Conservation (phyloP, 805 yeast genomes). For the Wickerhamomyces pijperi region DNA sequence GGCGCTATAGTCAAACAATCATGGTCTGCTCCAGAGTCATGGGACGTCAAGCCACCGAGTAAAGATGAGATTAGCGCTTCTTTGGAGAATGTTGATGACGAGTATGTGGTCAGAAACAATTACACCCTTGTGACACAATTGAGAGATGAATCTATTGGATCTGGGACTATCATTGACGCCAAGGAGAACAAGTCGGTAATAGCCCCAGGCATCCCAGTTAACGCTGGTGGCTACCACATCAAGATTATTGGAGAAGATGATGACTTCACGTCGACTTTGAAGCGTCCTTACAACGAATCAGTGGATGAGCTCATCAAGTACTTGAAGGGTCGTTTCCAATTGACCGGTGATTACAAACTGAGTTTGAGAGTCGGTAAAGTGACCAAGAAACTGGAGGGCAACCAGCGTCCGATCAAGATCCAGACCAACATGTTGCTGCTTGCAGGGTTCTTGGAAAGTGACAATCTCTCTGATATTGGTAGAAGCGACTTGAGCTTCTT, state of each 20-base stretch:
- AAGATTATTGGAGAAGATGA: slow-evolving; percentile 79
- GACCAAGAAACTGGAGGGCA: slow-evolving; percentile 58
- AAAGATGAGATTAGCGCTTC: slow-evolving; percentile 5
- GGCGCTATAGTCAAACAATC: slow-evolving; percentile 7
- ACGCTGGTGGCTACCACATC: slow-evolving; percentile 37
- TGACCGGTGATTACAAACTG: slow-evolving; percentile 63
- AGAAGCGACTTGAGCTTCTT: slow-evolving; percentile 75
- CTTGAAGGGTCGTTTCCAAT: slow-evolving; percentile 66
- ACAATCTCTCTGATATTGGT: slow-evolving; percentile 67
- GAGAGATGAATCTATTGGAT: slow-evolving; percentile 17
- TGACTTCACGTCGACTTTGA: slow-evolving; percentile 69
- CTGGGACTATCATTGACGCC: too few relatives aligned
- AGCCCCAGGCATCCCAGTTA: too few relatives aligned
- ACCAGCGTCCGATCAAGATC: slow-evolving; percentile 67
- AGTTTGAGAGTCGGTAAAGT: slow-evolving; percentile 68
- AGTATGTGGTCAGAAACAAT: slow-evolving; percentile 23
- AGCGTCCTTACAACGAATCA: slow-evolving; percentile 69
- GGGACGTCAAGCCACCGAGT: slow-evolving; percentile 39
- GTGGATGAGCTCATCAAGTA: slow-evolving; percentile 62
- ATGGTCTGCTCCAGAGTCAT: slow-evolving; percentile 52
- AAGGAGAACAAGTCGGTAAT: too few relatives aligned
- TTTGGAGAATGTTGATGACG: slow-evolving; percentile 23
- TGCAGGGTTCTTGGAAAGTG: slow-evolving; percentile 74
- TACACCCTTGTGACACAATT: slow-evolving; percentile 21
- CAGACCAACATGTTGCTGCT: slow-evolving; percentile 63